Base-by-base conservation (phyloP, 345 rosid species). In the Camelina neglecta region DNA sequence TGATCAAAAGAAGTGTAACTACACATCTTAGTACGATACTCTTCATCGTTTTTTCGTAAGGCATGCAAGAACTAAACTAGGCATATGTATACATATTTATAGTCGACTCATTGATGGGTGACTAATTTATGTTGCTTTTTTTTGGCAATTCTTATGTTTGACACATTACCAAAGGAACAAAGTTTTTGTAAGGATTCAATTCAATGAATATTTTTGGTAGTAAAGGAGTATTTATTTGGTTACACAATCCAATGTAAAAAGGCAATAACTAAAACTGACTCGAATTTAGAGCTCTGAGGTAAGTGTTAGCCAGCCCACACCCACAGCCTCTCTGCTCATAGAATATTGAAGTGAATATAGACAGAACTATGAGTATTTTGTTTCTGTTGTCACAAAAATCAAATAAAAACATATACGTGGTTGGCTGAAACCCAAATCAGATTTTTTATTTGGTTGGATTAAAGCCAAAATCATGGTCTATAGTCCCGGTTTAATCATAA, bases 181-280 rank as follows among this genome's bases (percentile, higher is more conserved):
- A 13, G 9, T 29, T 23, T 35, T 48, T 29, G 60, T 26, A 20
- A 59, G 69, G 64, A 57, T 65, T 65, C 76, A 77, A 26, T 77
- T 65, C 76, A 77, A 26, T 77, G 61, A 65, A 70, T 69, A 23
- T 1, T 31, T 77, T 7, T 26, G 53, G 45, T 64, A 71, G 38
- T 77, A 65, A 77, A 55, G 48, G 39, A 57, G 68, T 71, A 77
- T 58, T 77, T 29, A 77, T 77, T 65, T 57, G 81, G 81, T 57
- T 77, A 26, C 81, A 65, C 81, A 72, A 11, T 77, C 26, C 81
- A 77, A 77, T 65, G 73, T 45, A 72, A 38, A 72, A 26, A 50
- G n/a, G 77, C 73, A 77, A 65, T 64, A 71, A 77, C 65, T 77
- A 56, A 49, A 65, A 57, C 76, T 77, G 80, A 63, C 74, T 64